These are phyloP conservation scores for Colletotrichum orbiculare DNA, from an alignment of 2,329 filamentous ascomycete species.

Conservation along the genomic window DNA sequence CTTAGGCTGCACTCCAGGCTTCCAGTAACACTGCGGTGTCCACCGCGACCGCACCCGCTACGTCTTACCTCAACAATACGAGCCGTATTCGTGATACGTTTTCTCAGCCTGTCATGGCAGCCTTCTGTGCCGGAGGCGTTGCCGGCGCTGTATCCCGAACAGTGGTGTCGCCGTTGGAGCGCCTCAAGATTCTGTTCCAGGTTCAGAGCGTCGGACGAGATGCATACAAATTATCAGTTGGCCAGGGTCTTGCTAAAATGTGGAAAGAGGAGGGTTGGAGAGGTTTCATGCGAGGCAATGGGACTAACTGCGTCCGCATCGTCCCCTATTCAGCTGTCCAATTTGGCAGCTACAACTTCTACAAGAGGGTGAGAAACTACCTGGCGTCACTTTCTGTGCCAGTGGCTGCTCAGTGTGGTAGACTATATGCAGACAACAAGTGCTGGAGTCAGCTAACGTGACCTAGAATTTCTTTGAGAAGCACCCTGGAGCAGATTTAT, in stretches of 20 bases:
- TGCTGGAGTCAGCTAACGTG: slow-evolving; percentile 18
- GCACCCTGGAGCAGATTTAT: slow-evolving; percentile 78
- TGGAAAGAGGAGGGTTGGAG: slow-evolving; percentile 97
- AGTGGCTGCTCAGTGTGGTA: background rate
- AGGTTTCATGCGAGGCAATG: slow-evolving; percentile 97
- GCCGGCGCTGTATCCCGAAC: slow-evolving; percentile 98
- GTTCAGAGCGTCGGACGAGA: slow-evolving; percentile 90
- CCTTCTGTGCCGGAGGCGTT: slow-evolving; percentile 93
- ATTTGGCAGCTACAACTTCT: slow-evolving; percentile 98
- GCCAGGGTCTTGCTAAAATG: slow-evolving; percentile 92
- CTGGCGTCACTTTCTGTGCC: background rate
- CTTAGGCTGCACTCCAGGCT: slow-evolving; percentile 2
- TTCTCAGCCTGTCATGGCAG: slow-evolving; percentile 87
- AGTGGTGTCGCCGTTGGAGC: slow-evolving; percentile 94
- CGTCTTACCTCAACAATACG: slow-evolving; percentile 4
- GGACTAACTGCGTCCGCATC: slow-evolving; percentile 97
- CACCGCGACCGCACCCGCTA: slow-evolving; percentile 12
- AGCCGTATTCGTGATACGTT: slow-evolving; percentile 61
- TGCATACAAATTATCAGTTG: slow-evolving; percentile 93
- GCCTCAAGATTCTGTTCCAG: slow-evolving; percentile 97
- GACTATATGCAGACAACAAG: background rate
- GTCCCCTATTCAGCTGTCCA: slow-evolving; percentile 98
- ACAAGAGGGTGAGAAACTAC: slow-evolving; percentile 76
- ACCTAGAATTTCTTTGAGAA: slow-evolving; percentile 78
- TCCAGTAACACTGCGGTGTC: slow-evolving; percentile 22